These are phyloP conservation scores for Phytopythium ostracodes DNA, from an alignment of 352 stramenopile genomes.

Conservation along the genomic window DNA sequence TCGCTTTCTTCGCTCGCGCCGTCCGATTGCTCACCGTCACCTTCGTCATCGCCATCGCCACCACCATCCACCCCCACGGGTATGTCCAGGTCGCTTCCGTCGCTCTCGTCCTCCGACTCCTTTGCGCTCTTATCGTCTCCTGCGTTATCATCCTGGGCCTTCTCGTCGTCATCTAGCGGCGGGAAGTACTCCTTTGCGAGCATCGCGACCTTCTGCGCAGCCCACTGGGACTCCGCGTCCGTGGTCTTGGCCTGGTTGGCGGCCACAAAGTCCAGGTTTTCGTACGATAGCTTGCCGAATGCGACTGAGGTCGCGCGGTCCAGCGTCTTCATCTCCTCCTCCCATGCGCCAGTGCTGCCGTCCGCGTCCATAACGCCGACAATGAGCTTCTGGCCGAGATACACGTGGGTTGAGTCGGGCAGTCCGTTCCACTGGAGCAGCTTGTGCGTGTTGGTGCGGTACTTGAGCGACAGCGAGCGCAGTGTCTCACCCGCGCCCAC, in stretches of 20 bases:
- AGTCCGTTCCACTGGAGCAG: slow-evolving; percentile 70
- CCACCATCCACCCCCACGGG: slow-evolving; percentile 22
- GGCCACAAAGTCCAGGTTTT: slow-evolving; percentile 62
- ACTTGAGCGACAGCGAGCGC: slow-evolving; percentile 68
- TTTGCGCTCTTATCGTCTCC: slow-evolving; percentile 11
- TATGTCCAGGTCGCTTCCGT: slow-evolving; percentile 30
- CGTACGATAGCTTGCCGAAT: slow-evolving; percentile 59
- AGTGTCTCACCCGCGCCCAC: slow-evolving; percentile 64
- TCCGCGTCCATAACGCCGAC: slow-evolving; percentile 48
- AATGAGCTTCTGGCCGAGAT: slow-evolving; percentile 73
- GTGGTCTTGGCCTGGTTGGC: slow-evolving; percentile 49
- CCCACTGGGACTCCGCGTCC: slow-evolving; percentile 57
- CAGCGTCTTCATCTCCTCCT: slow-evolving; percentile 56
- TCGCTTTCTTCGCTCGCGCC: slow-evolving; percentile 11
- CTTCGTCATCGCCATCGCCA: slow-evolving; percentile 3
- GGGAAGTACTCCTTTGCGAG: slow-evolving; percentile 71
- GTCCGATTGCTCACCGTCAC: neutral
- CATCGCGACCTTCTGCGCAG: slow-evolving; percentile 42
- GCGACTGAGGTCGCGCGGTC: slow-evolving; percentile 38
- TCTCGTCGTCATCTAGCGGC: slow-evolving; percentile 25
- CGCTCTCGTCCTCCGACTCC: slow-evolving; percentile 18
- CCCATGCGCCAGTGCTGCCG: slow-evolving; percentile 14
- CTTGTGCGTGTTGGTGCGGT: slow-evolving; percentile 67
- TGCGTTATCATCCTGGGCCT: slow-evolving; percentile 5
- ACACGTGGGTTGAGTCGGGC: slow-evolving; percentile 61